A percentile compares a stretch with the other conserved stretches of the same genome.
Evolutionary conservation across 2,329 filamentous ascomycete genomes (phyloP).

Genomic region (Neospermospora avenae): DNA sequence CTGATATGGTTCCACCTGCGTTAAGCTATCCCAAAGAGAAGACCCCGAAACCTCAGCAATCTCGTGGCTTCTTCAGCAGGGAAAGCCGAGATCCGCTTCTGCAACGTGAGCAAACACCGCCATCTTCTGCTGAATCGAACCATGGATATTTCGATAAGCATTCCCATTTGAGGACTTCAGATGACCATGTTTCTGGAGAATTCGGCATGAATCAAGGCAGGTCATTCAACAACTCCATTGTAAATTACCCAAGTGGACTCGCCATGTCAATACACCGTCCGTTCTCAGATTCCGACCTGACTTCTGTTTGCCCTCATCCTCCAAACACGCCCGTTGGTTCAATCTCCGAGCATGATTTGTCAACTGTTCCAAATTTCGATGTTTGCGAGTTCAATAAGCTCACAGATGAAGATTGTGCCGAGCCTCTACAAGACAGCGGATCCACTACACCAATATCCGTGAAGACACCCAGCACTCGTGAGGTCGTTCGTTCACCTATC

Average conservation of each 20-base stretch:
- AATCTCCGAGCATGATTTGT: neutral
- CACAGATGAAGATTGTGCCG: neutral
- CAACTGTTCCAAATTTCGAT: constrained; percentile 7
- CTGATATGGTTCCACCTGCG: constrained; percentile 6
- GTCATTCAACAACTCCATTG: neutral
- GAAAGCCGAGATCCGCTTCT: neutral
- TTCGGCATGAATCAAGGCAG: constrained; percentile 37
- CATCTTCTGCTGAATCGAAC: constrained; percentile 11
- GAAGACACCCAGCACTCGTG: neutral
- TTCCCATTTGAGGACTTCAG: neutral
- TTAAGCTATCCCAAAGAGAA: constrained; percentile 6
- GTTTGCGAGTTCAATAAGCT: constrained; percentile 3
- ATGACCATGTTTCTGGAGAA: neutral
- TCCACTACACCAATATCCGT: neutral
- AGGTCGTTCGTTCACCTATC: neutral
- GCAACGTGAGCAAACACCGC: constrained; percentile 7
- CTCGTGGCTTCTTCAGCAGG: neutral
- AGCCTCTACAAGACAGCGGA: neutral
- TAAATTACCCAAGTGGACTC: neutral
- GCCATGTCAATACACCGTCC: constrained; percentile 1
- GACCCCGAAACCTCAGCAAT: neutral
- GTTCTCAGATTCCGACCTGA: constrained; percentile 25
- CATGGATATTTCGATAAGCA: neutral
- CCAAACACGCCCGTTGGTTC: constrained; percentile 12
- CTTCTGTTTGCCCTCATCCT: constrained; percentile 14